These are phyloP conservation scores for Tilletia walkeri DNA, from an alignment of 1,284 basidiomycete genomes.

Conservation along the genomic window DNA sequence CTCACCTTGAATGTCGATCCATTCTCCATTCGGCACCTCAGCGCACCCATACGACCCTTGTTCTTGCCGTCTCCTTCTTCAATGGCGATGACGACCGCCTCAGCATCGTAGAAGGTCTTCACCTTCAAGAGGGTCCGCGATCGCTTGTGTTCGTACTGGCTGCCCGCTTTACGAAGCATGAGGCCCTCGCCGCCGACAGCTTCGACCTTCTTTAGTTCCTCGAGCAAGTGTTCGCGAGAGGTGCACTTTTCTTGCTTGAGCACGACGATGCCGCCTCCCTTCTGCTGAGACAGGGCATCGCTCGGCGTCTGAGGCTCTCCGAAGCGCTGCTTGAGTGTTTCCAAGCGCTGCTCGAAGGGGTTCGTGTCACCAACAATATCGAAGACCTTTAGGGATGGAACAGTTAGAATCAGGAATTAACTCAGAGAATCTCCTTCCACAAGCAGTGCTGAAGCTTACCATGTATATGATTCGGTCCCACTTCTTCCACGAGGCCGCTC, in stretches of 20 bases:
- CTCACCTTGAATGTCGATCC: conserved; percentile 58
- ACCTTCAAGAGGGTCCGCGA: conserved; percentile 65
- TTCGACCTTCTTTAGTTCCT: conserved; percentile 64
- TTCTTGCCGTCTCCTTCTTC: conserved; percentile 64
- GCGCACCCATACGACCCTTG: conserved; percentile 62
- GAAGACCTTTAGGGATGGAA: conserved; percentile 61
- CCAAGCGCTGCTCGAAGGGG: conserved; percentile 65
- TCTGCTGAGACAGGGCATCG: conserved; percentile 25
- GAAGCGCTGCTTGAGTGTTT: conserved; percentile 61
- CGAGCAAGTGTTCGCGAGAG: conserved; percentile 62
- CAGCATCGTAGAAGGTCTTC: conserved; percentile 70
- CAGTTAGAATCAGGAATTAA: not conserved
- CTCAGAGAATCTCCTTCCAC: not conserved
- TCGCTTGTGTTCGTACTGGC: conserved; percentile 63
- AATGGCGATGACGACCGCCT: conserved; percentile 66
- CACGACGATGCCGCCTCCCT: conserved; percentile 59
- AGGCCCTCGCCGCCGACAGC: conserved; percentile 66
- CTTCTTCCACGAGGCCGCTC: conserved; percentile 64
- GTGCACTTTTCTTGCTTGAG: conserved; percentile 63
- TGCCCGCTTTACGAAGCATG: conserved; percentile 65
- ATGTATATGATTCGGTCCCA: conserved; percentile 67
- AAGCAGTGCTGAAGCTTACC: conserved; percentile 52
- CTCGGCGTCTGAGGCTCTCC: conserved; percentile 54
- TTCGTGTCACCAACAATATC: conserved; percentile 61
- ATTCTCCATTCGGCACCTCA: conserved; percentile 67